phyloP scores from a whole-genome alignment of 1,284 basidiomycete species.

The Tremellales sp. region DNA sequence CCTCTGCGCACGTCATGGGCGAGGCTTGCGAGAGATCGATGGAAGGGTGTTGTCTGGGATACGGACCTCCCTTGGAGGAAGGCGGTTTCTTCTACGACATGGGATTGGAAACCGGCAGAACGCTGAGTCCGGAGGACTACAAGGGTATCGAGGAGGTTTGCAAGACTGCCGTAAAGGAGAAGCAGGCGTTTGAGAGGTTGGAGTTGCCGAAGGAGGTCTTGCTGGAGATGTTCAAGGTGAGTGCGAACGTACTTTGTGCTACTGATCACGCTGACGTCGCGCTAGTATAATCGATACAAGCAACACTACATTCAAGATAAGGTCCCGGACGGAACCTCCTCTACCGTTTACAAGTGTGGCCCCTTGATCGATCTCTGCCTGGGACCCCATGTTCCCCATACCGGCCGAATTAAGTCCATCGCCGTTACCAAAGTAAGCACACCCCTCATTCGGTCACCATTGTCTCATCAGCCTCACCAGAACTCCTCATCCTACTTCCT shows the following conservation, averaged over 20 bases:
- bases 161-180: conserved; percentile 88
- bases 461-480: conserved; percentile 48
- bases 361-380: conserved; percentile 98
- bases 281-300: conserved; percentile 99
- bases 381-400: conserved; percentile 96
- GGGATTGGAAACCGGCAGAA: conserved; percentile 56
- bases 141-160: conserved; percentile 82
- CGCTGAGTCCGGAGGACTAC: conserved; percentile 77
- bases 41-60: conserved; percentile 91
- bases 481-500: conserved; percentile 99
- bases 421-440: conserved; percentile 79
- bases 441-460: neutral
- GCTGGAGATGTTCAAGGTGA: conserved; percentile 90
- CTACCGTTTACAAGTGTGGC: conserved; percentile 97
- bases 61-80: conserved; percentile 88
- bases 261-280: neutral
- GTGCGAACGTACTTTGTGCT: conserved; percentile 29
- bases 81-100: conserved; percentile 99
- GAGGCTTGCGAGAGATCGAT: conserved; percentile 93
- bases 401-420: conserved; percentile 94
- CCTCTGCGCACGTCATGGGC: conserved; percentile 97
- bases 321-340: conserved; percentile 92
- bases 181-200: conserved; percentile 93
- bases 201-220: conserved; percentile 90
- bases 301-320: conserved; percentile 92